phyloP scores from a whole-genome alignment of 768 basidiomycete species.

The Lentinula edodes region DNA sequence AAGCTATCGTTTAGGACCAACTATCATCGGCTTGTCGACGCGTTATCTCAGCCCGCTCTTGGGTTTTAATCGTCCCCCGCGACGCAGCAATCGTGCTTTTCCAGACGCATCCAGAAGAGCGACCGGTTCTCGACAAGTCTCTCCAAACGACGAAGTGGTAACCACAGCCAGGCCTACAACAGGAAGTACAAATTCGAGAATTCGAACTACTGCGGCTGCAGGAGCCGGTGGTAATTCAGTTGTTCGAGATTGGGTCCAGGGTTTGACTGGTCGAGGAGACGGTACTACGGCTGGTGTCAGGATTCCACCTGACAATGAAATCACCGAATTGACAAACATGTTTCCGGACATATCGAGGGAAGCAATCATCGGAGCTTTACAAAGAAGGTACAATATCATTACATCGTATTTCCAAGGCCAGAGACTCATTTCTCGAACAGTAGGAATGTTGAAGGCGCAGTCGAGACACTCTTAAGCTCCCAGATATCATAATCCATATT shows the following conservation, averaged over 20 bases:
- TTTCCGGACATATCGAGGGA: slow-evolving; percentile 79
- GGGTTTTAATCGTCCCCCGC: slow-evolving; percentile 56
- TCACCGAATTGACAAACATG: slow-evolving; percentile 69
- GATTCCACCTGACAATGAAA: slow-evolving; percentile 72
- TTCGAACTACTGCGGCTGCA: slow-evolving; percentile 15
- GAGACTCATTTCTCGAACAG: slow-evolving; percentile 29
- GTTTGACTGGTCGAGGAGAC: slow-evolving; percentile 62
- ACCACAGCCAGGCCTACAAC: slow-evolving; percentile 47
- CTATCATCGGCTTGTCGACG: slow-evolving; percentile 48
- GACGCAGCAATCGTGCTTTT: slow-evolving; percentile 67
- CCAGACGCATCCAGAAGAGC: slow-evolving; percentile 41
- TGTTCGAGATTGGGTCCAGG: slow-evolving; percentile 75
- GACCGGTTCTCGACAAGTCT: slow-evolving; percentile 7
- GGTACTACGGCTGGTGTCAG: slow-evolving; percentile 53
- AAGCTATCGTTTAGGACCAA: slow-evolving; percentile 66
- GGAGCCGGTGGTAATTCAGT: slow-evolving; percentile 37
- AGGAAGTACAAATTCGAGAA: slow-evolving; percentile 12
- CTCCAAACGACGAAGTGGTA: slow-evolving; percentile 52
- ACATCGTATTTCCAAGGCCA: slow-evolving; percentile 5
- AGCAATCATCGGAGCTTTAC: slow-evolving; percentile 68
- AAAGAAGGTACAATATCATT: slow-evolving; percentile 55
- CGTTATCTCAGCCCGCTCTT: slow-evolving; percentile 61
- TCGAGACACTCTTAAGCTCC: slow-evolving; percentile 67
- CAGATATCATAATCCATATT: slow-evolving; percentile 22
- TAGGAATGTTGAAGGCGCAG: slow-evolving; percentile 74